phyloP scores from a whole-genome alignment of 495 filamentous ascomycete species.

The Penicillium cosmopolitanum region DNA sequence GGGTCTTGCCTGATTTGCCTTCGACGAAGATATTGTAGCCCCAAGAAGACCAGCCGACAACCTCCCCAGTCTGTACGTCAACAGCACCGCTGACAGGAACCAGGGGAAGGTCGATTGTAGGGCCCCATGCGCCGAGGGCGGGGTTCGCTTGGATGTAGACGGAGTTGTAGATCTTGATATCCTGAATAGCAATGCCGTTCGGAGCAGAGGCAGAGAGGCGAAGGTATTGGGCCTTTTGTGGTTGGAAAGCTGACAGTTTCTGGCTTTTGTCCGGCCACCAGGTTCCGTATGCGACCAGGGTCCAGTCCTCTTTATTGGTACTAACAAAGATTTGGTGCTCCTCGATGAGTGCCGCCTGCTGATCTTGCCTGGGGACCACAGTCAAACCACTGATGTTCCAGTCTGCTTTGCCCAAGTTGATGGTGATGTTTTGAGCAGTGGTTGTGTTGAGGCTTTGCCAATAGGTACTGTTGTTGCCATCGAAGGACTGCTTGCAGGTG shows the following conservation, averaged over 20 bases:
- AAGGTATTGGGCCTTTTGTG: constrained; percentile 41
- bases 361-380: constrained; percentile 12
- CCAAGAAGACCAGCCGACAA: constrained; percentile 49
- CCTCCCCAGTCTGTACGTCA: constrained; percentile 36
- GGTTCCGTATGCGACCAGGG: constrained; percentile 43
- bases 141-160: constrained; percentile 4
- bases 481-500: constrained; percentile 9
- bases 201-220: constrained; percentile 21
- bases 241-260: constrained; percentile 44
- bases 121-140: constrained; percentile 42
- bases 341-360: neutral
- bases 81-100: constrained; percentile 46
- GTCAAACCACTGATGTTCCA: constrained; percentile 9
- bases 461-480: constrained; percentile 1
- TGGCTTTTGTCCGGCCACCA: constrained; percentile 42
- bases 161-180: constrained; percentile 29
- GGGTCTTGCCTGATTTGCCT: constrained; percentile 35
- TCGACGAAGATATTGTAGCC: constrained; percentile 33
- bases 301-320: constrained; percentile 42
- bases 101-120: constrained; percentile 53
- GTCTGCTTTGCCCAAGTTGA: constrained; percentile 5
- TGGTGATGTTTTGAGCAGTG: constrained; percentile 8
- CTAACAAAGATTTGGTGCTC: constrained; percentile 42
- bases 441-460: constrained; percentile 6
- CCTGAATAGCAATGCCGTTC: constrained; percentile 35